Percentiles rank a stretch among this genome's conserved stretches.
Evolutionary conservation across 495 filamentous ascomycete species (phyloP).

Genomic region (Aspergillus wentii): DNA sequence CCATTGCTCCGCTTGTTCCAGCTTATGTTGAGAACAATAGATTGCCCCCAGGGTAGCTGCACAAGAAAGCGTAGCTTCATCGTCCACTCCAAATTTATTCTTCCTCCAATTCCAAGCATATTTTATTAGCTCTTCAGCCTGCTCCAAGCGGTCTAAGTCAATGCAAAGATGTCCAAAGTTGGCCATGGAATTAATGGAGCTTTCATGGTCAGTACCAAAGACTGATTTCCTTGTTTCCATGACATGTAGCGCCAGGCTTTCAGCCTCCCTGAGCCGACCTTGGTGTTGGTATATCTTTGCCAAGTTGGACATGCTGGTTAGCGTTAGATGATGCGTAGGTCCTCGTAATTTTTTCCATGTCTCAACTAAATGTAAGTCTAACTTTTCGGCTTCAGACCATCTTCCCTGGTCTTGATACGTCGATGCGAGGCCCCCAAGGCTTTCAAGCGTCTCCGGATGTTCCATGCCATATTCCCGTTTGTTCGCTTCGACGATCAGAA

Average conservation of each 20-base stretch:
- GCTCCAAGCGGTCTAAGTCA: background rate
- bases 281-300: slow-evolving; percentile 10
- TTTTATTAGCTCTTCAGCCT: slow-evolving; percentile 1
- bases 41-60: slow-evolving; percentile 2
- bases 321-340: slow-evolving; percentile 23
- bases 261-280: slow-evolving; percentile 14
- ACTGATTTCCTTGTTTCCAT: slow-evolving; percentile 17
- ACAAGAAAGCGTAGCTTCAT: slow-evolving; percentile 7
- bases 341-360: slow-evolving; percentile 21
- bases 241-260: slow-evolving; percentile 2
- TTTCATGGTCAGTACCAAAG: slow-evolving; percentile 29
- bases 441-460: slow-evolving; percentile 13
- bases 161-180: slow-evolving; percentile 3
- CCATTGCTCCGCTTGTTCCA: slow-evolving; percentile 24
- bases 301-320: slow-evolving; percentile 28
- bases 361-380: slow-evolving; percentile 15
- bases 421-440: slow-evolving; percentile 16
- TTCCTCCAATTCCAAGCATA: slow-evolving; percentile 2
- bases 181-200: slow-evolving; percentile 28
- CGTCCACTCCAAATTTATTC: slow-evolving; percentile 7
- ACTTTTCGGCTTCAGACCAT: slow-evolving; percentile 21
- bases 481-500: slow-evolving; percentile 14
- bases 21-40: slow-evolving; percentile 19
- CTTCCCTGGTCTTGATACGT: slow-evolving; percentile 21
- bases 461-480: slow-evolving; percentile 20